Percentiles rank a stretch among this genome's conserved stretches.
Evolutionary conservation across 2,329 filamentous ascomycete species (phyloP).

Genomic region (Sarocladiaceae sp.): DNA sequence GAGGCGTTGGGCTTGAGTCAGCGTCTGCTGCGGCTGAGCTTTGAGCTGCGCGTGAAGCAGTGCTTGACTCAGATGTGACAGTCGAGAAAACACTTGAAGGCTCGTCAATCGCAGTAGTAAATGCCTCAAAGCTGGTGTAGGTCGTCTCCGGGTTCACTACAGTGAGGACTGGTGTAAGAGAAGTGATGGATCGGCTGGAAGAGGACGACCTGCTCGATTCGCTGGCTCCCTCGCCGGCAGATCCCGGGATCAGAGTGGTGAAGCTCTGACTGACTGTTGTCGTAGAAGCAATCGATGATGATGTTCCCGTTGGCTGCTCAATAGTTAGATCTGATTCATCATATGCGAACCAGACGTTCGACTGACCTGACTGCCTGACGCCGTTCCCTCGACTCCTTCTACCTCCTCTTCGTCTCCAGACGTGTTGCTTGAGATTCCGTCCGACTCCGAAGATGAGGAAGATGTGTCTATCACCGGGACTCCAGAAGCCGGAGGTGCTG

Average conservation of each 20-base stretch:
- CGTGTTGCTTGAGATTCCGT: conserved; percentile 4
- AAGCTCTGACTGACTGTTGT: conserved; percentile 1
- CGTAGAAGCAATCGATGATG: neutral
- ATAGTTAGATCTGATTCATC: neutral
- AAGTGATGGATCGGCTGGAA: neutral
- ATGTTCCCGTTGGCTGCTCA: neutral
- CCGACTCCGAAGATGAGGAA: neutral
- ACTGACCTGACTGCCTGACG: neutral
- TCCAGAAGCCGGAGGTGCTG: neutral
- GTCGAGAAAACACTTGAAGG: neutral
- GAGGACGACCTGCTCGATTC: neutral
- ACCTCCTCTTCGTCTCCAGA: neutral
- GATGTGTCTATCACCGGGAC: neutral
- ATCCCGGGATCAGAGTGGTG: conserved; percentile 2
- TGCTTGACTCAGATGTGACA: neutral
- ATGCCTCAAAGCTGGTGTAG: neutral
- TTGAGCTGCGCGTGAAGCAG: neutral
- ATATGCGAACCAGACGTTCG: neutral
- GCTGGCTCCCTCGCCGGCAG: neutral
- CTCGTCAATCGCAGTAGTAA: neutral
- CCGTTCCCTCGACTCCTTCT: neutral
- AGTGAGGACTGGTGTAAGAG: conserved; percentile 2
- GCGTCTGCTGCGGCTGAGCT: conserved; percentile 1
- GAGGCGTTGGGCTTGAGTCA: conserved; percentile 5
- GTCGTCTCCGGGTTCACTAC: conserved; percentile 2